Conservation (phyloP, 495 filamentous ascomycete genomes). For the Neurospora pannonica region DNA sequence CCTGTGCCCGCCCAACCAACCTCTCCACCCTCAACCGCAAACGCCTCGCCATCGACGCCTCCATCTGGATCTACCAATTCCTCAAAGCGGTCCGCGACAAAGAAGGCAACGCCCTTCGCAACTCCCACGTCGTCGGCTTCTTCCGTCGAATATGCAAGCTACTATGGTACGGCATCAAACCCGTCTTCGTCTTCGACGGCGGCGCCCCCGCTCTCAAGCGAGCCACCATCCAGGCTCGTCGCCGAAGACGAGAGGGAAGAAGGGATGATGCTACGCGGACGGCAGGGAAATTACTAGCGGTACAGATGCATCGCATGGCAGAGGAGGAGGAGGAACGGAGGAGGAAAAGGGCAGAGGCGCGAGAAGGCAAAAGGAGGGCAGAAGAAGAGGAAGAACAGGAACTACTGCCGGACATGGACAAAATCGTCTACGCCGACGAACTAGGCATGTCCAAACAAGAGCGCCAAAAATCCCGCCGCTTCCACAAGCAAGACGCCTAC, state of each 20-base stretch:
- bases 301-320: constrained; percentile 81
- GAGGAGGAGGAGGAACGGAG: constrained; percentile 71
- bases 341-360: constrained; percentile 33
- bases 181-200: constrained; percentile 97
- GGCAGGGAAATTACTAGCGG: constrained; percentile 78
- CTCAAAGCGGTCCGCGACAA: constrained; percentile 97
- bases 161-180: constrained; percentile 89
- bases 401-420: constrained; percentile 47
- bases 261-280: constrained; percentile 88
- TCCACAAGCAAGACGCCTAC: constrained; percentile 87
- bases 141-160: constrained; percentile 97
- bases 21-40: constrained; percentile 92
- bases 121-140: constrained; percentile 92
- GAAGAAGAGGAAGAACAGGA: constrained; percentile 51
- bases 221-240: constrained; percentile 73
- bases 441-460: constrained; percentile 70
- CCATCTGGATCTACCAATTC: constrained; percentile 99
- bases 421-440: constrained; percentile 84
- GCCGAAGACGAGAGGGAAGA: constrained; percentile 73
- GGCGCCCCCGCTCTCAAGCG: constrained; percentile 86
- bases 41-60: constrained; percentile 91
- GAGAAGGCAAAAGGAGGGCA: not conserved
- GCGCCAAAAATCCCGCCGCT: constrained; percentile 61
- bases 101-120: constrained; percentile 92
- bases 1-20: constrained; percentile 82